phyloP scores from a whole-genome alignment of 345 rosid genomes.

The Tarenaya hassleriana region DNA sequence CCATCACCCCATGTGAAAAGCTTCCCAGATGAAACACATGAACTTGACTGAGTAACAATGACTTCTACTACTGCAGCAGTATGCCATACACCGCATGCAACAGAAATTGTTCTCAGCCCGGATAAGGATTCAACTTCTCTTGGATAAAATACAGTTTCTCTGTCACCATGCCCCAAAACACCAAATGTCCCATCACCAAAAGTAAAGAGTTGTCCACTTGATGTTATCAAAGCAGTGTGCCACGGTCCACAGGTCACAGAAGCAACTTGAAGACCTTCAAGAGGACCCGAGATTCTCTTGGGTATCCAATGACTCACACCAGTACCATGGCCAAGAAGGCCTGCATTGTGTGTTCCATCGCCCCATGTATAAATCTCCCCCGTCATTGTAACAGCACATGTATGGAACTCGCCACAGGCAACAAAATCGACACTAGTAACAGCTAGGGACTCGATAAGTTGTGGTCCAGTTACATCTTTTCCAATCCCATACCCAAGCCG shows the following conservation, averaged over 20 bases:
- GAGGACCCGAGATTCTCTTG: conserved; percentile 86
- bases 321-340: conserved; percentile 89
- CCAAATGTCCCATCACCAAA: conserved; percentile 98
- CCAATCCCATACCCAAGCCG: conserved; percentile 91
- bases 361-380: conserved; percentile 99
- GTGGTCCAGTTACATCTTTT: conserved; percentile 70
- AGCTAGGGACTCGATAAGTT: conserved; percentile 69
- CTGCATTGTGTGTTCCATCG: conserved; percentile 85
- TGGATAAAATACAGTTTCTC: conserved; percentile 58
- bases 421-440: conserved; percentile 60
- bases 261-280: conserved; percentile 84
- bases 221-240: conserved; percentile 92
- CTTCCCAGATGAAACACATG: conserved; percentile 73
- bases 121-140: conserved; percentile 83
- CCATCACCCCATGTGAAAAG: conserved; percentile 99
- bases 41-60: conserved; percentile 68
- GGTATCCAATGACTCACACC: conserved; percentile 97
- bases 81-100: conserved; percentile 97
- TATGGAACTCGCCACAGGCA: conserved; percentile 95
- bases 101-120: conserved; percentile 77
- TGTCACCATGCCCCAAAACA: conserved; percentile 86
- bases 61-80: conserved; percentile 96
- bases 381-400: conserved; percentile 82
- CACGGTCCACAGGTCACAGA: conserved; percentile 92
- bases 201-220: conserved; percentile 82